A percentile compares a stretch with the other conserved stretches of the same genome.
Evolutionary conservation across 2,329 filamentous ascomycete species (phyloP).

Genomic region (Fusarium fracticaudum): DNA sequence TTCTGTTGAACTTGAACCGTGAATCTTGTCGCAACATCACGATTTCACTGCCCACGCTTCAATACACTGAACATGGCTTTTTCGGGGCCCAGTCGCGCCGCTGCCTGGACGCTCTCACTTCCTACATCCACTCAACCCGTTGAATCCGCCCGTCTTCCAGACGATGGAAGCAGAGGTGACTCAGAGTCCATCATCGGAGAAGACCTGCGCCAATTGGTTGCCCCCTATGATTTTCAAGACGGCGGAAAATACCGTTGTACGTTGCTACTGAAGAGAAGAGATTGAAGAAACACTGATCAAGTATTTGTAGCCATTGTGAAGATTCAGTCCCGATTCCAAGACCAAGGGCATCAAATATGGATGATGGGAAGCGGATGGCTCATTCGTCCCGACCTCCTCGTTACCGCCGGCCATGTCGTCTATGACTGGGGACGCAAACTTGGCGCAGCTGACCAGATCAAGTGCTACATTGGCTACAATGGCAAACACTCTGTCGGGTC

Average conservation of each 20-base stretch:
- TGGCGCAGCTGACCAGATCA: constrained; percentile 33
- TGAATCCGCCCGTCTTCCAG: neutral
- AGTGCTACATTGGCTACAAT: constrained; percentile 49
- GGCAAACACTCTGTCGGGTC: constrained; percentile 23
- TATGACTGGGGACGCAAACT: neutral
- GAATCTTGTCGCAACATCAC: neutral
- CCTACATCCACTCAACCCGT: neutral
- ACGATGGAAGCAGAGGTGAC: neutral
- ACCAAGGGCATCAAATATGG: constrained; percentile 8
- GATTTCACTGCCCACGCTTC: fast-evolving
- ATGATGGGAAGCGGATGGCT: constrained; percentile 40
- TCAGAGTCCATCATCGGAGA: neutral
- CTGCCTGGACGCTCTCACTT: neutral
- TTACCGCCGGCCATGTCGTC: constrained; percentile 38
- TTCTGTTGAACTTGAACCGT: too few species aligned
- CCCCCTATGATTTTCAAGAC: neutral
- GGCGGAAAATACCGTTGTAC: neutral
- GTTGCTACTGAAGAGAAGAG: too few species aligned
- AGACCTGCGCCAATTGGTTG: neutral
- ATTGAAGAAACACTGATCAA: neutral
- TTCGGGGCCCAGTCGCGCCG: neutral
- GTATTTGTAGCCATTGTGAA: constrained; percentile 21
- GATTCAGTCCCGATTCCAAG: constrained; percentile 25
- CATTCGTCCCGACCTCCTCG: constrained; percentile 30
- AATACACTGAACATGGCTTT: neutral